Base-by-base conservation (phyloP, 805 yeast genomes). In the Cyberlindnera veronae region DNA sequence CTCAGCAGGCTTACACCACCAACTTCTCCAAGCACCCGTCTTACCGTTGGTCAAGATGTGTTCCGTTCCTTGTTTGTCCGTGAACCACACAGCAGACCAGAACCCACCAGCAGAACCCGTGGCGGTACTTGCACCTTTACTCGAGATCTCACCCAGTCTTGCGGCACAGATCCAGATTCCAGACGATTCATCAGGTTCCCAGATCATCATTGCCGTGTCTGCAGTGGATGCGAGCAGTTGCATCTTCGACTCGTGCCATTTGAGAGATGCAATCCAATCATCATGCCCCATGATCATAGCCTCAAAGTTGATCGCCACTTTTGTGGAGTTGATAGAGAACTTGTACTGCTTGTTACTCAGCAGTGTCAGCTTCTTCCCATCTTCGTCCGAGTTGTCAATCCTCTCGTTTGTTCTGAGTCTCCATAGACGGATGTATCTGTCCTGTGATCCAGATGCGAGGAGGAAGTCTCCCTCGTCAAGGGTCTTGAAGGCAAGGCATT, bases 251-350 rank as follows among this genome's bases (percentile, higher is more conserved):
- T 60, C 61, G 55, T 83, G 86, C 98, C 99, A 93, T 40, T 72
- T 68, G 34, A 93, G 67, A 9, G 87, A 79, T 3, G 91, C 78
- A 19, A 95, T 81, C 99, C 99, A 93, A 61, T 93, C 99, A 59
- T 93, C 99, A 62, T 93, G 99, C 7, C 99, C 99, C 84, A 93
- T 82, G 19, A 93, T 78, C 44, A 93, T 74, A 0, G 99, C 96
- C 55, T 95, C 99, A 56, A 90, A 88, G 49, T 77, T 78, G 37
- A 89, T 72, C 5, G 83, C 77, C 42, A 76, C 76, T 36, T 66
- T 60, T 3, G 70, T 52, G 12, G 51, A 53, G 3, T 50, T 55
- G 28, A 73, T 54, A 11, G 55, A 51, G 47, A 88, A 79, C 45
- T 77, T 74, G 60, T 84, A 80, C 61, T 81, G 84, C 51, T 84